Conservation (phyloP, 2,329 filamentous ascomycete species). For the Neophaeococcomyces mojaviensis region DNA sequence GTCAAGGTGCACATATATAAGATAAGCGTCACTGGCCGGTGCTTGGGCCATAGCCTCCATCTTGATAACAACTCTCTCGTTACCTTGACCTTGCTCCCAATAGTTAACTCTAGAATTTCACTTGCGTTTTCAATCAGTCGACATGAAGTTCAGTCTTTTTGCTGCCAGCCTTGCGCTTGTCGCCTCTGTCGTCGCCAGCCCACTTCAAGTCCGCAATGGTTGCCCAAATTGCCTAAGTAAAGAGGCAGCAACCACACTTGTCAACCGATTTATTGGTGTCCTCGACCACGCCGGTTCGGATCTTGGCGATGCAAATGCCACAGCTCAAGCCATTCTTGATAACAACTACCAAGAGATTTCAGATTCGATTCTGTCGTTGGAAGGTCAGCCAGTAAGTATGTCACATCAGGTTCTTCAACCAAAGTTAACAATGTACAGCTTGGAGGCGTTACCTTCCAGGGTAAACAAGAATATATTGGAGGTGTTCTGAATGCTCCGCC, state of each 20-base stretch:
- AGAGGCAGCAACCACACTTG: slow-evolving; percentile 11
- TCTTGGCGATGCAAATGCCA: slow-evolving; percentile 13
- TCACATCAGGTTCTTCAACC: background rate
- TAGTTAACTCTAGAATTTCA: background rate
- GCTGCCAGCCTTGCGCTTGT: slow-evolving; percentile 10
- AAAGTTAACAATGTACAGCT: slow-evolving; percentile 10
- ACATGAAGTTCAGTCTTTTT: slow-evolving; percentile 11
- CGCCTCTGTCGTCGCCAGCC: slow-evolving; percentile 2
- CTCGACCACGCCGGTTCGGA: slow-evolving; percentile 1
- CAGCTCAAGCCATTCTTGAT: slow-evolving; percentile 15
- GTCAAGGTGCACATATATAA: too few species aligned
- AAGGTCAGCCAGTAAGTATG: slow-evolving; percentile 15
- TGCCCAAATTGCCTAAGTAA: slow-evolving; percentile 11
- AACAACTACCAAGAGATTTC: slow-evolving; percentile 14
- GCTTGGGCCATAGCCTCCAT: too few species aligned
- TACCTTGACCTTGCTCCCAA: too few species aligned
- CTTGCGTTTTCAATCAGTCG: background rate
- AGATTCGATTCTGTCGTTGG: slow-evolving; percentile 17
- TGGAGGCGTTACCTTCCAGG: slow-evolving; percentile 14
- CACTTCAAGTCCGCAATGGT: slow-evolving; percentile 5
- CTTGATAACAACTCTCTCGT: too few species aligned
- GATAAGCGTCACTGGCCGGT: too few species aligned
- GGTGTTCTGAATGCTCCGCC: slow-evolving; percentile 11
- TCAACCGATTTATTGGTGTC: slow-evolving; percentile 14
- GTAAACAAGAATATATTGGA: slow-evolving; percentile 14